Percentiles rank a stretch among this genome's conserved stretches.
These are phyloP conservation scores for Cryphonectria parasitica DNA, from an alignment of 2,329 filamentous ascomycete species.

Conservation along the genomic window DNA sequence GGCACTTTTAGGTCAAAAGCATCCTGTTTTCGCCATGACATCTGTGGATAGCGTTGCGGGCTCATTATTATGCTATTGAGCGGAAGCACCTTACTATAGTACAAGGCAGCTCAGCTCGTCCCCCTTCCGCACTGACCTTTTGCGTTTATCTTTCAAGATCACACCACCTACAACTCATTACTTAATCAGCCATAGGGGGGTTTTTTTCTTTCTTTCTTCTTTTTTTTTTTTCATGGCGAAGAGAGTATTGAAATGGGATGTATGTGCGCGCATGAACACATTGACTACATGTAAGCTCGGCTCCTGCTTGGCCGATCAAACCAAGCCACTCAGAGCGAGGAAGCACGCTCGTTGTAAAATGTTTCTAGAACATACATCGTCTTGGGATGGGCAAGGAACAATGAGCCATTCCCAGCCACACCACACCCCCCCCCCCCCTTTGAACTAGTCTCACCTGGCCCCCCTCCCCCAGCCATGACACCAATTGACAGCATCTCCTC, in stretches of 20 bases:
- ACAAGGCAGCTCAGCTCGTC: background rate
- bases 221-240: too few species aligned
- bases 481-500: too few species aligned
- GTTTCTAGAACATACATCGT: background rate
- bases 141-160: background rate
- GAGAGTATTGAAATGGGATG: too few species aligned
- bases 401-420: background rate
- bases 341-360: background rate
- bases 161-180: background rate
- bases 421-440: too few species aligned
- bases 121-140: background rate
- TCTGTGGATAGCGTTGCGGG: background rate
- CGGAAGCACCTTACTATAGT: background rate
- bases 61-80: background rate
- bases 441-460: background rate
- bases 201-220: background rate
- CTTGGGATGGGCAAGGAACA: background rate
- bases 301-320: background rate
- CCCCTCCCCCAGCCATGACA: background rate
- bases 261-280: background rate
- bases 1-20: background rate
- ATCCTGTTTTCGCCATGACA: background rate
- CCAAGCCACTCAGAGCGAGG: background rate
- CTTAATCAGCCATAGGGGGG: background rate
- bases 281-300: background rate